Conservation (phyloP, 1,284 basidiomycete species). For the Macrocystidia cucumis region DNA sequence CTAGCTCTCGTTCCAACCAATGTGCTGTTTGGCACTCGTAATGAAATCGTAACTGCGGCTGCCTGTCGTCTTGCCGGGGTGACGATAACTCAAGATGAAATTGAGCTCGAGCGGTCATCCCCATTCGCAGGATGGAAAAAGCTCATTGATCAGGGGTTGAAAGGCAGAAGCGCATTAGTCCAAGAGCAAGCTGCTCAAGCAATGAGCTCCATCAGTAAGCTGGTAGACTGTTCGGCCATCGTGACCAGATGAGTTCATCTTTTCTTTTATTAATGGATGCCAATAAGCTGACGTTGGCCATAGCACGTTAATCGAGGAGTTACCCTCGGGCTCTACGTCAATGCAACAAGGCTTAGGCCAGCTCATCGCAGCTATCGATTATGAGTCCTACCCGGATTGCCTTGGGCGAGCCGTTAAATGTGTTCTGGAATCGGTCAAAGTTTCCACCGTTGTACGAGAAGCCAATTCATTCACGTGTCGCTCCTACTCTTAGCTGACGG, state of each 20-base stretch:
- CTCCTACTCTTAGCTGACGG: slow-evolving; percentile 9
- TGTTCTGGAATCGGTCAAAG: slow-evolving; percentile 52
- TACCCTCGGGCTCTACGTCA: slow-evolving; percentile 42
- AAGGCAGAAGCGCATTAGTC: slow-evolving; percentile 55
- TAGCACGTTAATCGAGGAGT: slow-evolving; percentile 60
- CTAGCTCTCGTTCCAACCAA: slow-evolving; percentile 47
- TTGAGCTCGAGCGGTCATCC: slow-evolving; percentile 29
- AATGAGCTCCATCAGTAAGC: slow-evolving; percentile 56
- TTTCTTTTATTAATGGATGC: slow-evolving; percentile 9
- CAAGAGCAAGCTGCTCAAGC: slow-evolving; percentile 72
- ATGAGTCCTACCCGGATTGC: slow-evolving; percentile 43
- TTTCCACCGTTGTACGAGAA: slow-evolving; percentile 36
- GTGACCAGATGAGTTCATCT: slow-evolving; percentile 59
- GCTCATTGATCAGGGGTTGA: slow-evolving; percentile 68
- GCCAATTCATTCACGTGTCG: slow-evolving; percentile 11
- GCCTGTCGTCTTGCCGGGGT: slow-evolving; percentile 69
- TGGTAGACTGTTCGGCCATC: slow-evolving; percentile 55
- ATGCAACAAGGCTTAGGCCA: slow-evolving; percentile 76
- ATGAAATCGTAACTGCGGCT: slow-evolving; percentile 68
- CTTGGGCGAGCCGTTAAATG: slow-evolving; percentile 47
- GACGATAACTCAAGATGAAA: slow-evolving; percentile 52
- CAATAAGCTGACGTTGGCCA: slow-evolving; percentile 8
- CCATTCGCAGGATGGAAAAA: slow-evolving; percentile 55
- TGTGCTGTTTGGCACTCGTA: slow-evolving; percentile 60
- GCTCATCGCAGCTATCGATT: slow-evolving; percentile 70